Evolutionary conservation across 2,329 filamentous ascomycete species (phyloP).

Genomic region (Epichloe sylvatica): DNA sequence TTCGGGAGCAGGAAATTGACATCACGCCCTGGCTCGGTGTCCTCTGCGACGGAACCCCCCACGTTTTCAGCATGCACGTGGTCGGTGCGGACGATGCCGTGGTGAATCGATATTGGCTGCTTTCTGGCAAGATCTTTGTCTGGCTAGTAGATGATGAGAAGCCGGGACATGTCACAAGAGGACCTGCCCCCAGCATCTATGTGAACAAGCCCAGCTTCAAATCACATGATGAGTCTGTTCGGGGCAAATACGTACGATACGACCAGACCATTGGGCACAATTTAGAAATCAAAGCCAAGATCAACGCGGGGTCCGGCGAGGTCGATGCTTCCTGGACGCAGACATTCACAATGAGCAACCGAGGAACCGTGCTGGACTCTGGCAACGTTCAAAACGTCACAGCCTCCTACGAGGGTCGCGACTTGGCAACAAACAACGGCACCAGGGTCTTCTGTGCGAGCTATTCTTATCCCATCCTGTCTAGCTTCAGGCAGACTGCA

Average conservation of each 20-base stretch:
- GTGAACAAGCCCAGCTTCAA: not conserved
- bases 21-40: conserved; percentile 62
- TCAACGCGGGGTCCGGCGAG: conserved; percentile 21
- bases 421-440: conserved; percentile 1
- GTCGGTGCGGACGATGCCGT: conserved; percentile 48
- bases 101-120: conserved; percentile 42
- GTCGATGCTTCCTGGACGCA: conserved; percentile 38
- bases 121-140: conserved; percentile 70
- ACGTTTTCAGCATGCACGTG: conserved; percentile 56
- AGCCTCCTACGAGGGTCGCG: conserved; percentile 8
- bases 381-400: conserved; percentile 26
- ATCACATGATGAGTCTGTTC: not conserved
- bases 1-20: conserved; percentile 69
- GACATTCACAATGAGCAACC: conserved; percentile 36
- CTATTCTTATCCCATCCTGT: conserved; percentile 9
- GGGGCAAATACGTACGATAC: conserved; percentile 17
- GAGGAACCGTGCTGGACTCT: conserved; percentile 30
- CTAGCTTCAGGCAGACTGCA: not conserved
- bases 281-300: conserved; percentile 43
- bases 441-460: not conserved
- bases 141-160: conserved; percentile 48
- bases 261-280: conserved; percentile 39
- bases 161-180: conserved; percentile 30
- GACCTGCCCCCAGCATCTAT: not conserved
- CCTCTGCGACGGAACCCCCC: conserved; percentile 47